A percentile compares a stretch with the other conserved stretches of the same genome.
Conservation (phyloP, 202 grass and related monocot genomes). For the Musa balbisiana region DNA sequence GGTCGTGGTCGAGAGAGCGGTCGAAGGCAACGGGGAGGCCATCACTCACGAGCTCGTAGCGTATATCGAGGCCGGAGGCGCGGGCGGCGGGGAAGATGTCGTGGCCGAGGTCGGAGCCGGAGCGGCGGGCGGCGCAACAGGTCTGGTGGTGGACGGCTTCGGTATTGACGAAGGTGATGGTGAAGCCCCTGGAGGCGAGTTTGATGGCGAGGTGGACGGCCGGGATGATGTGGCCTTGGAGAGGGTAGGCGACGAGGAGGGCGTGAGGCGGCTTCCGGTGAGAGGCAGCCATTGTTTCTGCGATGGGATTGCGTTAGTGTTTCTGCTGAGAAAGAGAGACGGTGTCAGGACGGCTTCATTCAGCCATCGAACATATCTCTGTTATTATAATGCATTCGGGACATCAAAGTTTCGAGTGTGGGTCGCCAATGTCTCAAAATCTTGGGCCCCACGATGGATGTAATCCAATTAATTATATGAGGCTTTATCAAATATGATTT, state of each 20-base stretch:
- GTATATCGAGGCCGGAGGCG: conserved; percentile 32
- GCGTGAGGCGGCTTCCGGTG: conserved; percentile 38
- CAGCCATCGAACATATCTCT: too few species aligned
- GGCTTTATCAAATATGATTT: too few species aligned
- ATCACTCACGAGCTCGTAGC: conserved; percentile 54
- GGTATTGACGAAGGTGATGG: conserved; percentile 60
- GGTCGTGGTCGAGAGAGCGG: conserved; percentile 46
- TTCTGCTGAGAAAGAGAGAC: too few species aligned
- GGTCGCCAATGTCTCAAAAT: too few species aligned
- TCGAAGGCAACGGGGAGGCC: conserved; percentile 44
- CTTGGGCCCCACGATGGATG: too few species aligned
- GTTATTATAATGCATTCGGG: too few species aligned
- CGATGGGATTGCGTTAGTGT: too few species aligned
- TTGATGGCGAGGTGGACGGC: conserved; percentile 45
- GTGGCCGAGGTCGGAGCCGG: not conserved
- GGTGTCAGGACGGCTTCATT: too few species aligned
- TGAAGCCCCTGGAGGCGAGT: conserved; percentile 26
- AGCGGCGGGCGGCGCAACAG: not conserved
- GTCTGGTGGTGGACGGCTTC: conserved; percentile 57
- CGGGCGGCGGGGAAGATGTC: conserved; percentile 36
- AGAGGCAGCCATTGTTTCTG: too few species aligned
- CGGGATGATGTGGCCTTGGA: conserved; percentile 74
- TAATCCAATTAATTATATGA: too few species aligned
- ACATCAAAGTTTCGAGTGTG: too few species aligned
- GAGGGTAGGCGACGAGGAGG: conserved; percentile 49